Percentiles rank a stretch among this genome's conserved stretches.
These are phyloP conservation scores for Heterobasidion occidentale DNA, from an alignment of 1,284 basidiomycete species.

Conservation along the genomic window DNA sequence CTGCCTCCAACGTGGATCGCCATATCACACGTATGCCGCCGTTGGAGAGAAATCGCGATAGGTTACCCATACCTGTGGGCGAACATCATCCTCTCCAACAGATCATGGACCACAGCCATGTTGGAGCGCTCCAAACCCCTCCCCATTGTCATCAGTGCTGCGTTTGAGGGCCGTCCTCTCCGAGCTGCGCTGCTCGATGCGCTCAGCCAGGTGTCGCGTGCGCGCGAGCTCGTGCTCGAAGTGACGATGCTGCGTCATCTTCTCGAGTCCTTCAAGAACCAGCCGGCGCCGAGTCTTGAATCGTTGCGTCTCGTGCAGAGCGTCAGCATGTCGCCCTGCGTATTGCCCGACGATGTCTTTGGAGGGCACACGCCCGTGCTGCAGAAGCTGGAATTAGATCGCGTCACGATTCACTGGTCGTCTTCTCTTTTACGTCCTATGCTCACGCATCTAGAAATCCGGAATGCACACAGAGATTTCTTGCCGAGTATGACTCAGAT, in stretches of 20 bases:
- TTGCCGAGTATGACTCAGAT: neutral
- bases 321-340: neutral
- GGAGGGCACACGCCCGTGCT: neutral
- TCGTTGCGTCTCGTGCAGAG: neutral
- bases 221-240: neutral
- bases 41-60: neutral
- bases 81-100: neutral
- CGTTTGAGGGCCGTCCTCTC: neutral
- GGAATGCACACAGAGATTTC: neutral
- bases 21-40: neutral
- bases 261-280: neutral
- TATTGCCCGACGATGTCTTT: neutral
- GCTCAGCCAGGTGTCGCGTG: neutral
- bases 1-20: neutral
- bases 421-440: neutral
- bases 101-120: neutral
- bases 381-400: neutral
- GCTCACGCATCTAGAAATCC: neutral
- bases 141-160: neutral
- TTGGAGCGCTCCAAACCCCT: constrained; percentile 1
- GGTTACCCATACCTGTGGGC: neutral
- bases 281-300: neutral
- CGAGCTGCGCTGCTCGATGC: neutral
- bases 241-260: neutral
- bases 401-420: neutral